Conservation (phyloP, 1,284 basidiomycete genomes). For the Gymnopus androsaceus region DNA sequence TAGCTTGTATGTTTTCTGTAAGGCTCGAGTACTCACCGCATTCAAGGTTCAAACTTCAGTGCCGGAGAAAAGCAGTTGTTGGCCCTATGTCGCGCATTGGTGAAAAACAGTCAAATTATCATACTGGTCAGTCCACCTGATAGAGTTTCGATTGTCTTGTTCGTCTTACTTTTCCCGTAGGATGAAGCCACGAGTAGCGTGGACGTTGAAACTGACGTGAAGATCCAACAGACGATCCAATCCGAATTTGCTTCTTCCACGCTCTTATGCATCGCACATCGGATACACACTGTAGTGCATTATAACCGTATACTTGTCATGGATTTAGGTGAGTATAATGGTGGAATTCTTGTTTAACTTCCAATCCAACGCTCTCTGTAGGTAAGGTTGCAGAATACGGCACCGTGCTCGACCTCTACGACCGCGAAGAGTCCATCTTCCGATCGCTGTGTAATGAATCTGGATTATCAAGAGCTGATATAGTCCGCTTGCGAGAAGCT, state of each 20-base stretch:
- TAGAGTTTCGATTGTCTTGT: background rate
- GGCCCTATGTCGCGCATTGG: conserved; percentile 70
- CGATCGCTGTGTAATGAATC: conserved; percentile 75
- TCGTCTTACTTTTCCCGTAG: conserved; percentile 28
- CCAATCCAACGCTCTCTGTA: too few species aligned
- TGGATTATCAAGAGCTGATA: conserved; percentile 40
- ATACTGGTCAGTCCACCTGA: conserved; percentile 54
- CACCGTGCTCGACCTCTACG: conserved; percentile 75
- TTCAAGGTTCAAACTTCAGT: conserved; percentile 68
- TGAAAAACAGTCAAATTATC: conserved; percentile 73
- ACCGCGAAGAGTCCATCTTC: conserved; percentile 69
- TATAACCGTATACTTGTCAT: conserved; percentile 80
- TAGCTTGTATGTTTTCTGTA: conserved; percentile 14
- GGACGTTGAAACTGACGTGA: conserved; percentile 80
- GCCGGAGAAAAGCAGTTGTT: conserved; percentile 81
- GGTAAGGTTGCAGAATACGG: conserved; percentile 75
- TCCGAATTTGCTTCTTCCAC: conserved; percentile 66
- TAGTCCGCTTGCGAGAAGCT: conserved; percentile 14
- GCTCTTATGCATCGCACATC: conserved; percentile 58
- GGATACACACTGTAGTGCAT: conserved; percentile 79
- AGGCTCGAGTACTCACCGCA: background rate
- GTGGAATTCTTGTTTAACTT: too few species aligned
- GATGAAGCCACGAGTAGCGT: conserved; percentile 83
- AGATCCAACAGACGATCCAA: conserved; percentile 74
- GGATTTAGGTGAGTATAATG: too few species aligned